These are phyloP conservation scores for Xylaria cubensis DNA, from an alignment of 495 filamentous ascomycete species.

Conservation along the genomic window DNA sequence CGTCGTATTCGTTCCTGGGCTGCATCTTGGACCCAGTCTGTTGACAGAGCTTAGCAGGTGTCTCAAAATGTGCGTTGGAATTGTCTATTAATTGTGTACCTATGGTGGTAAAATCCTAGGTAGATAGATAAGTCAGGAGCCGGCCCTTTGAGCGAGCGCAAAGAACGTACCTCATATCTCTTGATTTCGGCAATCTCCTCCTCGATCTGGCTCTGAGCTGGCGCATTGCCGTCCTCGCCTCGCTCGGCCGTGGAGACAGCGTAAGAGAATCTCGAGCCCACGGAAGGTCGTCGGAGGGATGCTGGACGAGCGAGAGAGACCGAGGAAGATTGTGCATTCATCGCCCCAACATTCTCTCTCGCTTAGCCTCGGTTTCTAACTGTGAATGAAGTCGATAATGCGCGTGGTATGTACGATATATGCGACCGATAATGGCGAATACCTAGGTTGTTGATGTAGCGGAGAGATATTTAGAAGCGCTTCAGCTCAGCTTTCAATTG, in stretches of 20 bases:
- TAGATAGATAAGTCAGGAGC: slow-evolving; percentile 1
- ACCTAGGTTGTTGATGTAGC: slow-evolving; percentile 1
- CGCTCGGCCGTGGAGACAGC: slow-evolving; percentile 70
- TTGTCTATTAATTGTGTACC: slow-evolving; percentile 49
- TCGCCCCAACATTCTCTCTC: slow-evolving; percentile 28
- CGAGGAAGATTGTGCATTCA: slow-evolving; percentile 55
- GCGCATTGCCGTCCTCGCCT: slow-evolving; percentile 56
- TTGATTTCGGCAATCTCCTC: slow-evolving; percentile 99
- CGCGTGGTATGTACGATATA: not conserved
- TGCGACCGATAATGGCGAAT: not conserved
- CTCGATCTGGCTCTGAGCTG: slow-evolving; percentile 69
- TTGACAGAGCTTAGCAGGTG: slow-evolving; percentile 25
- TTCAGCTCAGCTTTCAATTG: not conserved
- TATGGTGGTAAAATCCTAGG: slow-evolving; percentile 87
- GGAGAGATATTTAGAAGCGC: not conserved
- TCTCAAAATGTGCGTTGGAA: not conserved
- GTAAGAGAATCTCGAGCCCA: slow-evolving; percentile 73
- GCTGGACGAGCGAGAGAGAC: slow-evolving; percentile 55
- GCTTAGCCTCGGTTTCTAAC: not conserved
- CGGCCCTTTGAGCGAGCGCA: slow-evolving; percentile 21
- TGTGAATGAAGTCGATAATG: not conserved
- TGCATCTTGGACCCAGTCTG: slow-evolving; percentile 98
- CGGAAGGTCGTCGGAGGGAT: slow-evolving; percentile 60
- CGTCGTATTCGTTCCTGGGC: slow-evolving; percentile 86
- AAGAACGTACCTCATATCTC: slow-evolving; percentile 77